A percentile compares a stretch with the other conserved stretches of the same genome.
Conservation (phyloP, 2,329 filamentous ascomycete species). For the Emydomyces testavorans region DNA sequence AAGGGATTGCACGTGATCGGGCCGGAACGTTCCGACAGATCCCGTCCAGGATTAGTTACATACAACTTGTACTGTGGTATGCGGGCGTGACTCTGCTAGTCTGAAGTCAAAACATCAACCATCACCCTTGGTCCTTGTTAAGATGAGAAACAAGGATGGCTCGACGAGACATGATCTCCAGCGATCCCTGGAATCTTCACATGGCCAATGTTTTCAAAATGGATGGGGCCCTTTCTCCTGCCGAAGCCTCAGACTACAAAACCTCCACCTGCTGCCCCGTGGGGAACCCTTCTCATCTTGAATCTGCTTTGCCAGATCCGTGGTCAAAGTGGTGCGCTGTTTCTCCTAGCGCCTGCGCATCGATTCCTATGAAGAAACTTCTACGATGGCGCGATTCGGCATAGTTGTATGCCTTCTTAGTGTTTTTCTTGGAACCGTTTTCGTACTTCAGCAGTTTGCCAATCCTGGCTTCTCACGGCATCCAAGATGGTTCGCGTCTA, state of each 20-base stretch:
- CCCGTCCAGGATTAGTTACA: too few species aligned
- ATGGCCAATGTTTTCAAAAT: neutral
- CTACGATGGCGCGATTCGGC: constrained; percentile 9
- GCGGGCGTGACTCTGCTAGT: too few species aligned
- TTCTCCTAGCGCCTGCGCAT: neutral
- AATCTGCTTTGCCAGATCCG: neutral
- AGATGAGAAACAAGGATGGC: too few species aligned
- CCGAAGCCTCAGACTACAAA: constrained; percentile 2
- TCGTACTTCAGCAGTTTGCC: constrained; percentile 5
- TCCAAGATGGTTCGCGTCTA: neutral
- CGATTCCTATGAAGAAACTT: neutral
- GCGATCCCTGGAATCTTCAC: constrained; percentile 7
- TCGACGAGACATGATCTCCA: neutral
- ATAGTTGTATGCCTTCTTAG: constrained; percentile 8
- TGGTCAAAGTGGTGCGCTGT: neutral
- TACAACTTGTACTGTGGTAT: too few species aligned
- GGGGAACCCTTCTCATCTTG: neutral
- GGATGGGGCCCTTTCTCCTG: neutral
- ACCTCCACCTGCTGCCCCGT: neutral
- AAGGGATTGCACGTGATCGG: too few species aligned
- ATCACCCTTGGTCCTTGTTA: too few species aligned
- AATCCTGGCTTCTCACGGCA: neutral
- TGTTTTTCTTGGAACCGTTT: constrained; percentile 9
- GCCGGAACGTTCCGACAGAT: too few species aligned
- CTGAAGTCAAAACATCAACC: too few species aligned